Evolutionary conservation across 805 yeast species (phyloP).

Genomic region (Debaryomyces maramus): DNA sequence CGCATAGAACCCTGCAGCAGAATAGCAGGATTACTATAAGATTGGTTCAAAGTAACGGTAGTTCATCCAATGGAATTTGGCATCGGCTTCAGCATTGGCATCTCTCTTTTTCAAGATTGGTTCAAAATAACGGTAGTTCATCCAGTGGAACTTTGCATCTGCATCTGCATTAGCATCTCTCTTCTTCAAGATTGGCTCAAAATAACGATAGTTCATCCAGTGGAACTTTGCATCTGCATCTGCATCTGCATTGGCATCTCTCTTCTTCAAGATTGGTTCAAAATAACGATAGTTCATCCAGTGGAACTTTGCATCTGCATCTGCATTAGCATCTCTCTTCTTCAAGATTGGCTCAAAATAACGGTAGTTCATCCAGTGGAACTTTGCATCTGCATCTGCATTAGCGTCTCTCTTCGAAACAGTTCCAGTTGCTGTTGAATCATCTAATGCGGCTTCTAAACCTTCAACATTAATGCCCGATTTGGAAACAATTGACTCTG

Average conservation of each 20-base stretch:
- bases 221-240: conserved; percentile 19
- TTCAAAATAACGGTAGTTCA: conserved; percentile 13
- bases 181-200: conserved; percentile 15
- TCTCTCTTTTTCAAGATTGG: conserved; percentile 16
- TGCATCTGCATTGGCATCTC: conserved; percentile 16
- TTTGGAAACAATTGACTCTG: conserved; percentile 2
- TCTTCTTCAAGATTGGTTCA: conserved; percentile 14
- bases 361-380: conserved; percentile 12
- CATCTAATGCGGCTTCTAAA: conserved; percentile 4
- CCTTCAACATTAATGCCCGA: conserved; percentile 1
- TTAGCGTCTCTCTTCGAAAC: conserved; percentile 9
- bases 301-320: conserved; percentile 17
- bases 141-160: conserved; percentile 15
- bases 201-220: conserved; percentile 12
- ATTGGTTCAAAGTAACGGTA: conserved; percentile 17
- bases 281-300: conserved; percentile 14
- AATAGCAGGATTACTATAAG: no score
- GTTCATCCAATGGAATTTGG: conserved; percentile 13
- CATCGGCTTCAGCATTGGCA: conserved; percentile 20
- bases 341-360: conserved; percentile 17
- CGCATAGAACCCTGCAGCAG: no score
- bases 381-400: conserved; percentile 21
- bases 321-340: conserved; percentile 27
- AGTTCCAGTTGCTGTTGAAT: conserved; percentile 16
- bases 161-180: conserved; percentile 22